phyloP scores from a whole-genome alignment of 108 stramenopile genomes.

The Licmophora abbreviata region DNA sequence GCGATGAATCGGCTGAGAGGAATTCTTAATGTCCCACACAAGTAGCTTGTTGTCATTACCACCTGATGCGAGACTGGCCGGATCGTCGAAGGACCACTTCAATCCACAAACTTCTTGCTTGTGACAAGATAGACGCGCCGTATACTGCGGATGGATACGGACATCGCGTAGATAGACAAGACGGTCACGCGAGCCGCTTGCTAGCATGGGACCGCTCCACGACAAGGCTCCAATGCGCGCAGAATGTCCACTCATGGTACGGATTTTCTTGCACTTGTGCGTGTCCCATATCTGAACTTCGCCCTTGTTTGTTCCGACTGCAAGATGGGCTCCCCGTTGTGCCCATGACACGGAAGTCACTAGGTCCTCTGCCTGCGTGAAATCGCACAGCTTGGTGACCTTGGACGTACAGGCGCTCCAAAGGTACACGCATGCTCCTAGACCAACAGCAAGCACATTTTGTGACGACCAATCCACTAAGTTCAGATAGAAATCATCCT shows the following conservation, averaged over 20 bases:
- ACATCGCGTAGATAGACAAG: slow-evolving; percentile 88
- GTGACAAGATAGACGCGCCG: slow-evolving; percentile 70
- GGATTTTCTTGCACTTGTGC: slow-evolving; percentile 63
- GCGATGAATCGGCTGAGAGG: slow-evolving; percentile 42
- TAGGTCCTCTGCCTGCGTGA: slow-evolving; percentile 40
- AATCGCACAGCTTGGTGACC: slow-evolving; percentile 87
- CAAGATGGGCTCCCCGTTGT: slow-evolving; percentile 83
- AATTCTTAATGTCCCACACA: slow-evolving; percentile 88
- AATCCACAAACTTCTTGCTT: slow-evolving; percentile 98
- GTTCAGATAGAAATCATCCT: slow-evolving; percentile 99
- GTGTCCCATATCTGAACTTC: slow-evolving; percentile 94
- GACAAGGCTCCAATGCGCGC: slow-evolving; percentile 88
- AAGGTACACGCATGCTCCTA: slow-evolving; percentile 88
- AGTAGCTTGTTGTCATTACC: slow-evolving; percentile 98
- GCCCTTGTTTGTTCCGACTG: slow-evolving; percentile 86
- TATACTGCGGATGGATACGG: slow-evolving; percentile 52
- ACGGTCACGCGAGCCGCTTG: slow-evolving; percentile 91
- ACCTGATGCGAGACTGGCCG: slow-evolving; percentile 83
- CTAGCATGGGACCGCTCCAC: slow-evolving; percentile 83
- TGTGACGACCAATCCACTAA: slow-evolving; percentile 94
- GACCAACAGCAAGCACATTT: slow-evolving; percentile 97
- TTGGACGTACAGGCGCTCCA: slow-evolving; percentile 91
- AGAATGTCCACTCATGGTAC: slow-evolving; percentile 81
- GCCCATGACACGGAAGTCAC: slow-evolving; percentile 95
- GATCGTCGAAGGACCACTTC: slow-evolving; percentile 92